Evolutionary conservation across 108 stramenopile genomes (phyloP).

Genomic region (Nannochloropsis oceanica): DNA sequence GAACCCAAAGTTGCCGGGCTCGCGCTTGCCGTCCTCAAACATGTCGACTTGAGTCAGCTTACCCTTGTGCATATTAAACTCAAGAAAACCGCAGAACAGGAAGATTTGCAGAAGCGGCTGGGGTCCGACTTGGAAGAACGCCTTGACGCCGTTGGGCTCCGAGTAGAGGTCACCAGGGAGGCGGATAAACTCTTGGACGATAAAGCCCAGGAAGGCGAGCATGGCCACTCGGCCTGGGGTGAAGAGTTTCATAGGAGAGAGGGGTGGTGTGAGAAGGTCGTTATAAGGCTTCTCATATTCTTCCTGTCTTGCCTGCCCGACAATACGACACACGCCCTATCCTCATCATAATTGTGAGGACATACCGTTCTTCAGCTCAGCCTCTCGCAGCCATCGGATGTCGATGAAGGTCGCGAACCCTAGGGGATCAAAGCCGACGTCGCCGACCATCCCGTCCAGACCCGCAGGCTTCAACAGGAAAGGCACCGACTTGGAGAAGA

Average conservation of each 20-base stretch:
- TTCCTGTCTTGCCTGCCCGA: neutral
- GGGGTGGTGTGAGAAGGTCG: neutral
- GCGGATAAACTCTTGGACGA: slow-evolving; percentile 30
- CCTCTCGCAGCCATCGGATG: slow-evolving; percentile 26
- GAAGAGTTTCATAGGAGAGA: neutral
- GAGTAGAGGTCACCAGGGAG: slow-evolving; percentile 23
- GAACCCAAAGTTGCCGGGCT: slow-evolving; percentile 33
- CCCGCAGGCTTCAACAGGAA: slow-evolving; percentile 80
- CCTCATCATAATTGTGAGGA: neutral
- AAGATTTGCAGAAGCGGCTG: slow-evolving; percentile 38
- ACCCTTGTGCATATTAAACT: slow-evolving; percentile 31
- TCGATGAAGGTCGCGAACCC: slow-evolving; percentile 21
- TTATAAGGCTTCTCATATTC: neutral
- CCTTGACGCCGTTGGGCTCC: slow-evolving; percentile 35
- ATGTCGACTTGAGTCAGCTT: slow-evolving; percentile 36
- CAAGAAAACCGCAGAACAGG: slow-evolving; percentile 31
- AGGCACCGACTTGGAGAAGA: slow-evolving; percentile 56
- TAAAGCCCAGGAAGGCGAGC: slow-evolving; percentile 35
- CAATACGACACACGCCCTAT: neutral
- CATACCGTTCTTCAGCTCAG: slow-evolving; percentile 34
- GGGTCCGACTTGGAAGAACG: slow-evolving; percentile 28
- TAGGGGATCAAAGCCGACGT: slow-evolving; percentile 34
- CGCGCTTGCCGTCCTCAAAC: slow-evolving; percentile 13
- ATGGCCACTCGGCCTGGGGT: slow-evolving; percentile 28
- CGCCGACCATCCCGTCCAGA: slow-evolving; percentile 50